Percentiles rank a stretch among this genome's conserved stretches.
Conservation (phyloP, 768 basidiomycete species). For the Mycena capillaripes region DNA sequence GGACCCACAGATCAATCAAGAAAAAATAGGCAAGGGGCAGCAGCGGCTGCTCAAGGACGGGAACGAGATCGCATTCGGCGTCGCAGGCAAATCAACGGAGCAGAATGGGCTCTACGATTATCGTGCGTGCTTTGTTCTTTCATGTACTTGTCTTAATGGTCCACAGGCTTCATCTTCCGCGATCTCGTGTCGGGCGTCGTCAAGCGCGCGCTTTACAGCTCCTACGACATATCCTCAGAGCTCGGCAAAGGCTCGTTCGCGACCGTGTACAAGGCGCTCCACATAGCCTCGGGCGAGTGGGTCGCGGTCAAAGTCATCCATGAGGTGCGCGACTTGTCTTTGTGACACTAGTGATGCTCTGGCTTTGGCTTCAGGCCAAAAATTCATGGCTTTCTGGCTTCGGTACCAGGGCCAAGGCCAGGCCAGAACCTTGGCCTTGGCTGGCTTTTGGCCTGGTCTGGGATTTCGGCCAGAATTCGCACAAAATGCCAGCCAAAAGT, state of each 20-base stretch:
- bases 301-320: slow-evolving; percentile 93
- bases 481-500: too few relatives aligned
- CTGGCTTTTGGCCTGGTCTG: too few relatives aligned
- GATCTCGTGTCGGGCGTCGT: slow-evolving; percentile 67
- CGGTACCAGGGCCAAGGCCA: too few relatives aligned
- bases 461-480: too few relatives aligned
- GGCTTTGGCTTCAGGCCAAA: slow-evolving; percentile 40
- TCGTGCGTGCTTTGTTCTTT: slow-evolving; percentile 60
- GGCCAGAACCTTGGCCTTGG: too few relatives aligned
- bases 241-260: slow-evolving; percentile 95
- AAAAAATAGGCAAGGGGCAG: slow-evolving; percentile 70
- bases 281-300: slow-evolving; percentile 77
- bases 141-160: not conserved
- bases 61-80: slow-evolving; percentile 91
- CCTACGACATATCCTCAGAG: slow-evolving; percentile 77
- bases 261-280: slow-evolving; percentile 87
- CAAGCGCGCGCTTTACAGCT: slow-evolving; percentile 68
- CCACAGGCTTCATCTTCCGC: slow-evolving; percentile 80
- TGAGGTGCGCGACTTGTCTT: slow-evolving; percentile 52
- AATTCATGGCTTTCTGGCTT: too few relatives aligned
- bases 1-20: slow-evolving; percentile 75
- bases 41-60: slow-evolving; percentile 78
- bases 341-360: not conserved
- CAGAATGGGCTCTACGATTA: slow-evolving; percentile 74
- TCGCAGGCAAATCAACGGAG: slow-evolving; percentile 58